phyloP scores from a whole-genome alignment of 331 rosid genomes.

The Quercus tomentella region DNA sequence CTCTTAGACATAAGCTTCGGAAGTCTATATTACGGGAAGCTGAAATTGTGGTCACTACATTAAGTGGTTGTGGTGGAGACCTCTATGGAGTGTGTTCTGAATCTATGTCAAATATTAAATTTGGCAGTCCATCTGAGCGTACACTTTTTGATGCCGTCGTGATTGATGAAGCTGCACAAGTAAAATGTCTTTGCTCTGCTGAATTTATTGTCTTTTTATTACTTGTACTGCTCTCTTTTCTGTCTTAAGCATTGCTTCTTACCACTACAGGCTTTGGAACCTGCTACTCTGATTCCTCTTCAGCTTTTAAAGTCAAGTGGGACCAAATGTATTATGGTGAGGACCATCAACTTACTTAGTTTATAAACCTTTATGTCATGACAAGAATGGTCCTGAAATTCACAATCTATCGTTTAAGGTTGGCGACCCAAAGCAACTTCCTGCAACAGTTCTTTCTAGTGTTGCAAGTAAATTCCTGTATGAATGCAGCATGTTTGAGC shows the following conservation, averaged over 20 bases:
- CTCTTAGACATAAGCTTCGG: constrained; percentile 68
- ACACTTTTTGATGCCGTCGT: constrained; percentile 91
- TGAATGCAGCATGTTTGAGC: constrained; percentile 98
- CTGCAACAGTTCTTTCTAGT: constrained; percentile 95
- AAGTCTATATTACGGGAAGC: constrained; percentile 90
- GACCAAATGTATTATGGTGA: constrained; percentile 85
- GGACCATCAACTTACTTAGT: constrained; percentile 7
- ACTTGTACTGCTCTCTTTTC: constrained; percentile 13
- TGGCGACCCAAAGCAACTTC: constrained; percentile 99
- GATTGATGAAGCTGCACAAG: constrained; percentile 98
- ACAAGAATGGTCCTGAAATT: constrained; percentile 31
- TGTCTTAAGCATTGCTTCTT: constrained; percentile 23
- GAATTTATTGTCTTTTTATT: constrained; percentile 12
- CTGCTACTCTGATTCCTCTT: constrained; percentile 95
- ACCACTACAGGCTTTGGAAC: constrained; percentile 82
- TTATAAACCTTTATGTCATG: constrained; percentile 7
- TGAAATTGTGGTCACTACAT: constrained; percentile 83
- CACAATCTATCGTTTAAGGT: constrained; percentile 52
- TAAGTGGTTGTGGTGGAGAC: constrained; percentile 95
- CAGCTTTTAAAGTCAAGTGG: constrained; percentile 88
- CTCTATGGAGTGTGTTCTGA: constrained; percentile 89
- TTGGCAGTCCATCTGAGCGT: constrained; percentile 76
- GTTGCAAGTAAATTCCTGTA: constrained; percentile 80
- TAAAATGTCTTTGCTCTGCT: constrained; percentile 37
- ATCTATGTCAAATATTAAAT: constrained; percentile 63